Evolutionary conservation across 257 asterid species (phyloP).

Genomic region (Forsythia suspensa): DNA sequence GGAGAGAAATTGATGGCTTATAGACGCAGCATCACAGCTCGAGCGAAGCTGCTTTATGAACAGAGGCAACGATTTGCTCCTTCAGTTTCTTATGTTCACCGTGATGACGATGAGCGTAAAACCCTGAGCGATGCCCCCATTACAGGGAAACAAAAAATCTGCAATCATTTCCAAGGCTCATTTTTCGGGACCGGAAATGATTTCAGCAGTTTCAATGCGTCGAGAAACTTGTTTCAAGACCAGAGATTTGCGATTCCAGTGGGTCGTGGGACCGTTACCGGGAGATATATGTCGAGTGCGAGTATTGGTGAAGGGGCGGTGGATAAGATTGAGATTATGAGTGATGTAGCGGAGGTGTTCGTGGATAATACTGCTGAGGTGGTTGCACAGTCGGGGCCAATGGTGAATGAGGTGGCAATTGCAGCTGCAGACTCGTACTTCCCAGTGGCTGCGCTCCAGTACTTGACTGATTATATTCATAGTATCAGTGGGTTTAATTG

Average conservation of each 20-base stretch:
- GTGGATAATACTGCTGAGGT: slow-evolving; percentile 48
- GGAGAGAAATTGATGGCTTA: slow-evolving; percentile 52
- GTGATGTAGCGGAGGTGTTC: slow-evolving; percentile 59
- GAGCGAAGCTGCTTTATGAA: slow-evolving; percentile 65
- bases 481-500: slow-evolving; percentile 61
- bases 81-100: slow-evolving; percentile 46
- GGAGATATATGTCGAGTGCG: slow-evolving; percentile 63
- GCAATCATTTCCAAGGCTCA: slow-evolving; percentile 29
- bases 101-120: slow-evolving; percentile 41
- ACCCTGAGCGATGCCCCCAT: slow-evolving; percentile 20
- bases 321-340: slow-evolving; percentile 54
- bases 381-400: slow-evolving; percentile 41
- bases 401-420: slow-evolving; percentile 64
- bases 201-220: slow-evolving; percentile 30
- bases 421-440: slow-evolving; percentile 85
- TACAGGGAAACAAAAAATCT: slow-evolving; percentile 22
- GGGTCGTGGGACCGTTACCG: slow-evolving; percentile 34
- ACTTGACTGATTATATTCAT: slow-evolving; percentile 77
- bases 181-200: slow-evolving; percentile 24
- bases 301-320: slow-evolving; percentile 51
- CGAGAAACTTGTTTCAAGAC: slow-evolving; percentile 35
- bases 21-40: slow-evolving; percentile 63
- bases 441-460: slow-evolving; percentile 80
- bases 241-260: slow-evolving; percentile 41
- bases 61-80: slow-evolving; percentile 46